Evolutionary conservation across 1,284 basidiomycete species (phyloP), one percentile per base, ranked within the genome.

Genomic region (Apiotrichum brassicae): DNA sequence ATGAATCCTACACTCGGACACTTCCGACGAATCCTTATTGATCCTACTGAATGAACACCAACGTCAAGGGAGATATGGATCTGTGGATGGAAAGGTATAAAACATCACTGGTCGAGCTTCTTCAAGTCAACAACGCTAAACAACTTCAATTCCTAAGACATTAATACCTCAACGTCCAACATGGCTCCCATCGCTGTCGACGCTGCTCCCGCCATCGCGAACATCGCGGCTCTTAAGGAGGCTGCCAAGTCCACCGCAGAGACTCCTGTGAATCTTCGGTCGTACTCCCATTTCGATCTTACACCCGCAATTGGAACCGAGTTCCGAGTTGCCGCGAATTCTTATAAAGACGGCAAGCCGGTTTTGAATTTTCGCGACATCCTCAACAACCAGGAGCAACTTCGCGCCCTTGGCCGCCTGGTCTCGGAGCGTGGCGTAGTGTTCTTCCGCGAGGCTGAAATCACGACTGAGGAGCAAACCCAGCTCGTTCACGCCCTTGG

Each of bases 381-480:
- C 6, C 43, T 66, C 18, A 51, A 37, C 9, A 51, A 61, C 26
- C 55, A 56, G 11, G 49, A 28, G 4, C 54, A 57, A 20, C 43
- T 63, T 28, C 54, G 42, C 30, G 62, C 62, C 20, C 55, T 65
- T 0, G 64, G 59, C 18, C 46, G 55, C 28, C 54, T 64, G 51
- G 71, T 84, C 49, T 79, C 82, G 4, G 78, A 82, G 48, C 80
- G 82, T 24, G 82, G 82, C 18, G 83, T 85, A 45, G 81, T 82
- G n/a, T 83, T 84, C 70, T 83, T 86, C 76, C 75, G 78, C 20
- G 70, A 76, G 20, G 82, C 80, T 53, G 73, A 77, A 42, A 51
- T 79, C 45, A 71, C 66, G 6, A 54, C 76, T 16, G 12, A 69
- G 4, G 68, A 79, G 45, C 75, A 78, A 59, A 74, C 74, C 53